Conservation (phyloP, 805 yeast species). For the Tetrapisispora arboricola region DNA sequence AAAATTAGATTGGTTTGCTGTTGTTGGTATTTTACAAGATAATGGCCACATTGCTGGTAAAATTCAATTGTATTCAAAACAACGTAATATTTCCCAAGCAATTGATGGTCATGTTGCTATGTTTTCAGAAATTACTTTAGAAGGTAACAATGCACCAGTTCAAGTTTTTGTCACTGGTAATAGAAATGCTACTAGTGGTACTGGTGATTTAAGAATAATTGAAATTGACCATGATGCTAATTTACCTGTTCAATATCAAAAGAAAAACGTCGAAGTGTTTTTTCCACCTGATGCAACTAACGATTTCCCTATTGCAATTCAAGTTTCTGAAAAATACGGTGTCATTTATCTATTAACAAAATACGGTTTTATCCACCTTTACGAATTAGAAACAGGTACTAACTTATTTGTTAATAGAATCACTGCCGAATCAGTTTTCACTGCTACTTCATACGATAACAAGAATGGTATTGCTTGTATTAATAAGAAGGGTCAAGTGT, state of each 20-base stretch:
- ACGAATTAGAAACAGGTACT: conserved; percentile 86
- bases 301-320: conserved; percentile 93
- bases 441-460: conserved; percentile 64
- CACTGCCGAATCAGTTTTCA: conserved; percentile 90
- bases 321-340: conserved; percentile 78
- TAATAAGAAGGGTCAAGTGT: conserved; percentile 90
- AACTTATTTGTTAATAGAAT: conserved; percentile 93
- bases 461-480: conserved; percentile 83
- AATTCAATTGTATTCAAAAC: conserved; percentile 81
- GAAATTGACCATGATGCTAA: conserved; percentile 91
- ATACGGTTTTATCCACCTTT: conserved; percentile 91
- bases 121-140: conserved; percentile 67
- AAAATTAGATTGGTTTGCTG: conserved; percentile 83
- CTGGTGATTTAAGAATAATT: conserved; percentile 77
- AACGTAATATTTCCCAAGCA: conserved; percentile 88
- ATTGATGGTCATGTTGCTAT: conserved; percentile 96
- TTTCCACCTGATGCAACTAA: conserved; percentile 94
- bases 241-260: conserved; percentile 64
- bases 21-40: conserved; percentile 91
- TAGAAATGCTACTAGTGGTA: conserved; percentile 66
- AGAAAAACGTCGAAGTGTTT: conserved; percentile 85
- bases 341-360: conserved; percentile 84
- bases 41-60: conserved; percentile 92
- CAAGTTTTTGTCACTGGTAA: conserved; percentile 90
- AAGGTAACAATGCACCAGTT: conserved; percentile 60